Evolutionary conservation across 495 filamentous ascomycete species (phyloP).

Genomic region (Penicillium silybi): DNA sequence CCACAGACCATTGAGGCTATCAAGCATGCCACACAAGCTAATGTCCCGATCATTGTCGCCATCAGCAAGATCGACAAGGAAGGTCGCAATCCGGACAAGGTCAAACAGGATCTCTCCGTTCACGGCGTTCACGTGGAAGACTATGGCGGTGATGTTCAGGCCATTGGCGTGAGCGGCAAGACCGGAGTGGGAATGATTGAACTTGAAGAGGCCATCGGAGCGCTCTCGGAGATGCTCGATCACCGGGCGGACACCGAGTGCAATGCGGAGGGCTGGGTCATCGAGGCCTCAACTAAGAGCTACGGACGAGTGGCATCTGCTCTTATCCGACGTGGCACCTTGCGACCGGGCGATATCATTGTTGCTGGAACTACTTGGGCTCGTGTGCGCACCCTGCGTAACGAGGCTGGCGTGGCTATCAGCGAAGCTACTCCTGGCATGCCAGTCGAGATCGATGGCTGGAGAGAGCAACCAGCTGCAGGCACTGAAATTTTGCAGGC

Average conservation of each 20-base stretch:
- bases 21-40: slow-evolving; percentile 85
- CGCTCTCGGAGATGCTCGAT: slow-evolving; percentile 84
- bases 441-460: slow-evolving; percentile 89
- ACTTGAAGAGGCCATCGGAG: slow-evolving; percentile 82
- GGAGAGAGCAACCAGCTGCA: slow-evolving; percentile 86
- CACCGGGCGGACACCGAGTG: slow-evolving; percentile 76
- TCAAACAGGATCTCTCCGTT: slow-evolving; percentile 82
- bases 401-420: slow-evolving; percentile 76
- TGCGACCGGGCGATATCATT: slow-evolving; percentile 75
- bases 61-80: slow-evolving; percentile 96
- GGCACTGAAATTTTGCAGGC: slow-evolving; percentile 87
- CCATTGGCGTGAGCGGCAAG: slow-evolving; percentile 85
- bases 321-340: slow-evolving; percentile 81
- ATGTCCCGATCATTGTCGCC: slow-evolving; percentile 96
- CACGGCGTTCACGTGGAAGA: slow-evolving; percentile 91
- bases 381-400: slow-evolving; percentile 73
- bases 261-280: slow-evolving; percentile 84
- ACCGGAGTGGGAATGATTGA: slow-evolving; percentile 90
- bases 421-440: slow-evolving; percentile 77
- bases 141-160: slow-evolving; percentile 91
- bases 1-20: slow-evolving; percentile 96
- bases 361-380: slow-evolving; percentile 86
- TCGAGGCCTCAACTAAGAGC: slow-evolving; percentile 88
- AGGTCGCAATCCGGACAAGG: slow-evolving; percentile 68
- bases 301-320: slow-evolving; percentile 86